These are phyloP conservation scores for Vitis hybrid DNA, from an alignment of 177 flowering plant species.

Conservation along the genomic window DNA sequence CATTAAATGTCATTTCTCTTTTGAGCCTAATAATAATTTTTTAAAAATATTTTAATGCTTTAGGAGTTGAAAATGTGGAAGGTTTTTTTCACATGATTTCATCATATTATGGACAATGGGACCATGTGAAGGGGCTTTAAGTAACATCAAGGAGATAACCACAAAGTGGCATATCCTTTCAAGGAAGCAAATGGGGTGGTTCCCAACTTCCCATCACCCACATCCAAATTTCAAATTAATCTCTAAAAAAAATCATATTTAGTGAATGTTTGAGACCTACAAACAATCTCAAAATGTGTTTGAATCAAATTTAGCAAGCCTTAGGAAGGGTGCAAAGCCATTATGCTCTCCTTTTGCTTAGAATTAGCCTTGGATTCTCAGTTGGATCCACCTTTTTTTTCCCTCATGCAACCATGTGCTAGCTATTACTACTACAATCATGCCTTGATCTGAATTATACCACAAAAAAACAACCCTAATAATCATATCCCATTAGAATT, in stretches of 20 bases:
- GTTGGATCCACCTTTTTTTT: slow-evolving; percentile 1
- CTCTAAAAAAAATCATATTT: neutral
- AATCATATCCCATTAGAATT: neutral
- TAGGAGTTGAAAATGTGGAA: too few species aligned
- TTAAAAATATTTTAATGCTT: too few species aligned
- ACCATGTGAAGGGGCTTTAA: too few species aligned
- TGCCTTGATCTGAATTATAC: slow-evolving; percentile 13
- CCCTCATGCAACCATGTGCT: slow-evolving; percentile 28
- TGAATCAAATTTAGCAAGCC: neutral
- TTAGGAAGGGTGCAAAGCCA: neutral
- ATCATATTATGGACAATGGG: too few species aligned
- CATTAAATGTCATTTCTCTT: too few species aligned
- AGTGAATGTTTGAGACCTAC: slow-evolving; percentile 15
- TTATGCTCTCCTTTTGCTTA: too few species aligned
- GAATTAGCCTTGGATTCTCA: too few species aligned
- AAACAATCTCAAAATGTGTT: slow-evolving; percentile 15
- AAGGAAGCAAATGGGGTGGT: slow-evolving; percentile 10
- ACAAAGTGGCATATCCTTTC: slow-evolving; percentile 1
- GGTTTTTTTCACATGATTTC: too few species aligned
- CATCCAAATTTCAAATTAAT: too few species aligned
- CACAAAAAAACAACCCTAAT: neutral
- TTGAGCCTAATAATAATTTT: too few species aligned
- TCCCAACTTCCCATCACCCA: too few species aligned
- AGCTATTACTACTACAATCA: slow-evolving; percentile 20
- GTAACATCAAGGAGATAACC: too few species aligned